Conservation (phyloP, 2,329 filamentous ascomycete species). For the Venturia aucupariae region DNA sequence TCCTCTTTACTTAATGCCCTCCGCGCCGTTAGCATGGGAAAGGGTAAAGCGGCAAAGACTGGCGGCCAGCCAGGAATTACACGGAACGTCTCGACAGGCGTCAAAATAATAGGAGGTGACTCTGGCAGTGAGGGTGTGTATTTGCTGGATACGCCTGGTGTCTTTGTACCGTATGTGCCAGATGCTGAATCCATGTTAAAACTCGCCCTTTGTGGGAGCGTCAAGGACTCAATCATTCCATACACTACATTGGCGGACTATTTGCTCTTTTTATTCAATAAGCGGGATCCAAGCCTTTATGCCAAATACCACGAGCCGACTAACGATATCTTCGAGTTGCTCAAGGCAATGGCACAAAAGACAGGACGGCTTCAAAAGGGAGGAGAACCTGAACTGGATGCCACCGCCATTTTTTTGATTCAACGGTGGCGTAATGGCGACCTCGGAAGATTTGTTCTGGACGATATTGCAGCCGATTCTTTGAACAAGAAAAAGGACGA, state of each 20-base stretch:
- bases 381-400: conserved; percentile 59
- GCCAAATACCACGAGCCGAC: conserved; percentile 58
- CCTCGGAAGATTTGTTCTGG: conserved; percentile 69
- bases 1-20: conserved; percentile 87
- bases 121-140: conserved; percentile 58
- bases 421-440: conserved; percentile 72
- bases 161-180: conserved; percentile 86
- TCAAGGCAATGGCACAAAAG: conserved; percentile 60
- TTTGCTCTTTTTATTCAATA: conserved; percentile 76
- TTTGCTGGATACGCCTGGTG: conserved; percentile 83
- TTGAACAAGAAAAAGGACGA: conserved; percentile 44
- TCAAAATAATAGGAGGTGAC: conserved; percentile 62
- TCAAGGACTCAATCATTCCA: conserved; percentile 79
- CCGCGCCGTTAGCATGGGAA: conserved; percentile 56
- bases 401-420: conserved; percentile 69
- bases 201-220: conserved; percentile 79
- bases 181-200: conserved; percentile 87
- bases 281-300: conserved; percentile 54
- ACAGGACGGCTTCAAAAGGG: conserved; percentile 70
- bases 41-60: conserved; percentile 66
- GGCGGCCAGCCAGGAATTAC: conserved; percentile 86
- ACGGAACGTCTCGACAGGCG: conserved; percentile 69
- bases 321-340: conserved; percentile 68
- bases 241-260: conserved; percentile 79
- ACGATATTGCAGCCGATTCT: conserved; percentile 57